A percentile compares a stretch with the other conserved stretches of the same genome.
phyloP scores from a whole-genome alignment of 2,329 filamentous ascomycete genomes.

The Talaromyces sp. region DNA sequence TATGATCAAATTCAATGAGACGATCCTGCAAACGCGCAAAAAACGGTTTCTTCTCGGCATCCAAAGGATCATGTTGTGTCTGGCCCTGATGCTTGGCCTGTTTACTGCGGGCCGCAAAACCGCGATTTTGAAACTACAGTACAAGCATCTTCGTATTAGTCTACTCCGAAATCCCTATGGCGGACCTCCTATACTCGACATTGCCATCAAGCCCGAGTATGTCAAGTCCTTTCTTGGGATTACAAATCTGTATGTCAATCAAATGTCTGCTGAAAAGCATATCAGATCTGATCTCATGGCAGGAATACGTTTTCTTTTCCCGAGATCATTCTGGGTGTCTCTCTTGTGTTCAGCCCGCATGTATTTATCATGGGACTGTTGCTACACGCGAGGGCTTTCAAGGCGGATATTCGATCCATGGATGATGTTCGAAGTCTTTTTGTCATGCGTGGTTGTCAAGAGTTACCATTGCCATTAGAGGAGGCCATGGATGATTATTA shows the following conservation, averaged over 20 bases:
- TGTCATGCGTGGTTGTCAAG: slow-evolving; percentile 19
- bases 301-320: not conserved
- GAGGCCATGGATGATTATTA: slow-evolving; percentile 24
- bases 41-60: slow-evolving; percentile 24
- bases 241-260: slow-evolving; percentile 22
- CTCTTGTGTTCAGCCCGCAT: slow-evolving; percentile 22
- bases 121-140: slow-evolving; percentile 22
- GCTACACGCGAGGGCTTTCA: slow-evolving; percentile 22
- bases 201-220: slow-evolving; percentile 23
- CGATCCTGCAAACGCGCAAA: slow-evolving; percentile 20
- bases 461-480: slow-evolving; percentile 23
- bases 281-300: not conserved
- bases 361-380: slow-evolving; percentile 24
- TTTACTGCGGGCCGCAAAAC: slow-evolving; percentile 24
- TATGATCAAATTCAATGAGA: slow-evolving; percentile 24
- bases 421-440: slow-evolving; percentile 23
- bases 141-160: slow-evolving; percentile 22
- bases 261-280: not conserved
- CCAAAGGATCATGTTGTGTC: slow-evolving; percentile 23
- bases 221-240: slow-evolving; percentile 25
- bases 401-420: slow-evolving; percentile 18
- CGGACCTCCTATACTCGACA: slow-evolving; percentile 20
- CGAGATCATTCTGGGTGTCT: not conserved
- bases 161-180: slow-evolving; percentile 22
- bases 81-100: slow-evolving; percentile 19